Evolutionary conservation across 2,329 filamentous ascomycete genomes (phyloP), one percentile per base, ranked within the genome.

Genomic region (Monilinia fructigena): DNA sequence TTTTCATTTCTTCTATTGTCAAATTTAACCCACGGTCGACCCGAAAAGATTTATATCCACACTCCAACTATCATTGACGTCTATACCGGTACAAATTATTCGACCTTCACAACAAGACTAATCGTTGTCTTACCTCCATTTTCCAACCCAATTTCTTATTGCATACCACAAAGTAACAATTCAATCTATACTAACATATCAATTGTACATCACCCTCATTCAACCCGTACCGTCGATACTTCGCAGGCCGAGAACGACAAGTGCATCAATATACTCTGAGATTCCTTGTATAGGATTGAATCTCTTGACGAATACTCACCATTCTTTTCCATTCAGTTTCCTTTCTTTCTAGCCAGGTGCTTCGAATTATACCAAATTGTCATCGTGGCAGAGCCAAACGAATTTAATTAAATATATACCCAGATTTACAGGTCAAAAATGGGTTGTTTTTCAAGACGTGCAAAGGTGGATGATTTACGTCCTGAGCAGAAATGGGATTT

Each of bases 401-500:
- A 60, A 45, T 65, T 67, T 69, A 67, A 67, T 68, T 45, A 50
- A 66, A n/a, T 47, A 40, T 7, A 38, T 20, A 50, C 20, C 50
- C 14, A 26, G 1, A 35, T 35, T 35, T 28, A 26, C 12, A 45
- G 38, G 76, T 55, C 40, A 31, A 84, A 75, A 60, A 92, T 93
- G 90, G 83, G 85, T 72, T 90, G 88, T 75, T n/a, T 26, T 59
- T 81, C 85, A 72, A 84, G 86, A 70, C 85, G 87, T 72, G 80
- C 83, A 66, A 89, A 90, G 76, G 77, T 82, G 75, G 84, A 82
- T 71, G 83, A 89, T 70, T 84, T 94, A 69, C 83, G 86, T 70
- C 88, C 91, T 68, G 94, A 97, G 79, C 92, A 95, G 80, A 90
- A 93, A 82, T 98, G 94, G 94, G 91, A 93, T 75, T 96, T 93